These are phyloP conservation scores for Linnemannia exigua DNA, from an alignment of 192 early-diverging fungal species.

Conservation along the genomic window DNA sequence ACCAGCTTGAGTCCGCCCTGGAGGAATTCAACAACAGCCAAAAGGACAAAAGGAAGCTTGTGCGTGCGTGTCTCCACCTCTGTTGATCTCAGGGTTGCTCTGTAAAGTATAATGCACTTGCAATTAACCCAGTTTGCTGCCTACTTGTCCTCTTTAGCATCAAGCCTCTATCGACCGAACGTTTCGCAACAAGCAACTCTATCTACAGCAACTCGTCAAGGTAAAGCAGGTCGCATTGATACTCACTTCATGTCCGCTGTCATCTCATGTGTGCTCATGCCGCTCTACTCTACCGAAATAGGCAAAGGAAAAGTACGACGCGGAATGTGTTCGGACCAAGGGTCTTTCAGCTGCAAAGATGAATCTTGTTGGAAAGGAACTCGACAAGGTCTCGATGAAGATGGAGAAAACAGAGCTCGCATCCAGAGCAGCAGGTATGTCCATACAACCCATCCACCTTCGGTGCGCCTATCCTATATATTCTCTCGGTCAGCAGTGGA, in stretches of 20 bases:
- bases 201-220: conserved; percentile 60
- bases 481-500: neutral
- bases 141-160: conserved; percentile 33
- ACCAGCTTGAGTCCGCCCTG: conserved; percentile 71
- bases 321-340: conserved; percentile 56
- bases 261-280: too few relatives aligned
- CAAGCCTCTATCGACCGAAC: conserved; percentile 66
- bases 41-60: conserved; percentile 72
- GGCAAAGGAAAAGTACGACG: conserved; percentile 63
- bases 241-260: too few relatives aligned
- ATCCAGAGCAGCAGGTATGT: conserved; percentile 51
- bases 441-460: neutral
- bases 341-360: conserved; percentile 50
- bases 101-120: neutral
- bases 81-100: neutral
- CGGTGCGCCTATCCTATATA: too few relatives aligned
- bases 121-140: neutral
- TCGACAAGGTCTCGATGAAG: conserved; percentile 56
- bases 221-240: conserved; percentile 32
- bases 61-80: conserved; percentile 24
- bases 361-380: conserved; percentile 56
- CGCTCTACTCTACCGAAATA: conserved; percentile 8
- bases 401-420: conserved; percentile 61
- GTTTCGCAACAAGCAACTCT: conserved; percentile 66
- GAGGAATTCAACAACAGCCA: conserved; percentile 75